A percentile compares a stretch with the other conserved stretches of the same genome.
phyloP scores from a whole-genome alignment of 2,329 filamentous ascomycete genomes.

The Fusarium oxysporum region DNA sequence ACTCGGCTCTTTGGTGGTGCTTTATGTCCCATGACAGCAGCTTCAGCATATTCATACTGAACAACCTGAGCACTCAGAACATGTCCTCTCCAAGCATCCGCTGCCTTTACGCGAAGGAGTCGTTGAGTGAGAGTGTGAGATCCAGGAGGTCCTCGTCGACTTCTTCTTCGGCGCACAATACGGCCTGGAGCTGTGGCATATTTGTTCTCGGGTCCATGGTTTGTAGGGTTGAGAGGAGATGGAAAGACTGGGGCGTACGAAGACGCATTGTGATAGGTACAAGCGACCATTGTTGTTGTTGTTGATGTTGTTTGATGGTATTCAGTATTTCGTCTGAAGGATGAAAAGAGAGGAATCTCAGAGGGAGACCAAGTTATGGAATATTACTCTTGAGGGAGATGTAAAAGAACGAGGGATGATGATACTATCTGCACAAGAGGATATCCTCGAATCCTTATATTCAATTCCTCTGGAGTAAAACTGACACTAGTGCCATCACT shows the following conservation, averaged over 20 bases:
- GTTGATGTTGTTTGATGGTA: background rate
- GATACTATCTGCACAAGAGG: constrained; percentile 26
- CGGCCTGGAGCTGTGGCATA: constrained; percentile 25
- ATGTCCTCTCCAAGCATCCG: constrained; percentile 54
- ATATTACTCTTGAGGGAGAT: constrained; percentile 33
- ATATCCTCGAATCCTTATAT: constrained; percentile 38
- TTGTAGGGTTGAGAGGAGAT: constrained; percentile 47
- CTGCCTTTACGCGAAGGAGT: constrained; percentile 57
- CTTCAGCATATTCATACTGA: constrained; percentile 36
- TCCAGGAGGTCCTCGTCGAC: constrained; percentile 29
- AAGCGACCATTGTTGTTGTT: constrained; percentile 32
- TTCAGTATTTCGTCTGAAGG: constrained; percentile 15
- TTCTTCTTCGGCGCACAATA: constrained; percentile 36
- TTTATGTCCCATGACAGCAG: constrained; percentile 12
- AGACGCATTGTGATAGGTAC: constrained; percentile 29
- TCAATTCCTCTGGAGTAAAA: constrained; percentile 32
- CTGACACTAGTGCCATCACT: constrained; percentile 11
- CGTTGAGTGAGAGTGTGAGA: constrained; percentile 55
- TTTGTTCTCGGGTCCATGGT: constrained; percentile 23
- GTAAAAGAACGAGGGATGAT: constrained; percentile 19
- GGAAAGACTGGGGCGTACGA: constrained; percentile 42
- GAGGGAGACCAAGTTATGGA: constrained; percentile 5
- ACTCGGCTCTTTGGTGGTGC: constrained; percentile 27
- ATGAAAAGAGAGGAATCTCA: constrained; percentile 7
- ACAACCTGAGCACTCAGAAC: constrained; percentile 46